Evolutionary conservation across 2,329 filamentous ascomycete genomes (phyloP), one percentile per base, ranked within the genome.

Genomic region (Exutisphaerella laricina): DNA sequence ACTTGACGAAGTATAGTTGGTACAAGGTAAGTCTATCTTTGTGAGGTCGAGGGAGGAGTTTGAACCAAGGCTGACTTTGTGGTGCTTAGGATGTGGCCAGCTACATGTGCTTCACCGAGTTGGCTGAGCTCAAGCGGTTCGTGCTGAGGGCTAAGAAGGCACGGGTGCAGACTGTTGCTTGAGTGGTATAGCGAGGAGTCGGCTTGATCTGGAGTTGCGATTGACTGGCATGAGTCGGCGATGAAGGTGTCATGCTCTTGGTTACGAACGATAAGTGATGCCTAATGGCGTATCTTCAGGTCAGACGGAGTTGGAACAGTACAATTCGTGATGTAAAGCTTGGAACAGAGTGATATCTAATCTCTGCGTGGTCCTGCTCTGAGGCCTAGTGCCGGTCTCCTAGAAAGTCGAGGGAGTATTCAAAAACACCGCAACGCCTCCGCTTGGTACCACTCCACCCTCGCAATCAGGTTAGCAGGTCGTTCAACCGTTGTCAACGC

Each of bases 21-120:
- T 55, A 57, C 28, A 43, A 35, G 33, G 33, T 23, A 22, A 23
- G 10, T 1, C 20, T n/a, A 4, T 35, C 6, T 20, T 21, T 9
- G 18, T 5, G 33, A 13, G 18, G 12, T 6, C 12, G 18, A 23
- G 10, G 17, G 9, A 23, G 33, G 20, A n/a, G 13, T 3, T 13
- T 17, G 5, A n/a, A 23, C 4, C 7, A n/a, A 8, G 4, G 33
- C 33, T 35, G 33, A 35, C 33, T 21, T 23, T n/a, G 4, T 13
- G 4, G 8, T 23, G 20, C 33, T n/a, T 12, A 13, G 22, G 31
- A 55, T 10, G 45, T 37, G 18, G 45, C 50, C 18, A 59, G 57
- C 30, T 59, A 59, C 28, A 55, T 54, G 5, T 60, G 58, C 35
- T 50, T 58, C 35, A 46, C 44, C 26, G 49, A 54, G 40, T 26